Base-by-base conservation (phyloP, 495 filamentous ascomycete species). In the Tuber melanosporum region DNA sequence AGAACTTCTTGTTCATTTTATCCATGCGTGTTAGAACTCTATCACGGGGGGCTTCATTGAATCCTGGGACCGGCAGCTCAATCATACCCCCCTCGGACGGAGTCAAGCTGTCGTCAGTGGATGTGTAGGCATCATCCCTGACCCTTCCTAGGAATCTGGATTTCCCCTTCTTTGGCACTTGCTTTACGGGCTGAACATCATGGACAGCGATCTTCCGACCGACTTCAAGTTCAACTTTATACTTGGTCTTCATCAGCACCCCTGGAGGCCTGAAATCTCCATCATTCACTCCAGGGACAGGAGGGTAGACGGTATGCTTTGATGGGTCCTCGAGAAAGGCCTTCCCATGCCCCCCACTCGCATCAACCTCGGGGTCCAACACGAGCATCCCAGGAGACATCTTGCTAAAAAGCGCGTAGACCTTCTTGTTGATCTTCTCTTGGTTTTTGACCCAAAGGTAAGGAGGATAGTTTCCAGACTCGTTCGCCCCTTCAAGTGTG, bases 271-370 rank as follows among this genome's bases (percentile, higher is more conserved):
- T 66, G 70, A 82, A 82, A 22, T 75, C 70, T 62, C 71, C 75
- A 74, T 82, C 80, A 71, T 82, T 77, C 36, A 71, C 76, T 15
- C 80, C 80, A 6, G 80, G 80, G 71, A 82, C 74, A 26, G 52
- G 44, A 20, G 80, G 80, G 41, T 75, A 81, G 46, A 44, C 39
- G 20, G 78, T 36, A 42, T 71, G 44, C 20, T 71, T 77, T 15
- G 77, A 52, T 39, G 69, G 26, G 15, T 71, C 12, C 12, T 70
- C 73, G 41, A 15, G 15, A 46, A n/a, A 72, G 47, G 76, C 69
- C 39, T 49, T 43, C 44, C 78, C 78, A 52, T 70, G 39, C 6
- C 79, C 62, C 52, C 77, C 44, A 47, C 45, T 72, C 9, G 70
- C 41, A 8, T 71, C 36, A 74, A 74, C 70, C 52, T 77, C 57